A percentile compares a stretch with the other conserved stretches of the same genome.
Evolutionary conservation across 768 basidiomycete species (phyloP).

Genomic region (Amanita thiersii): DNA sequence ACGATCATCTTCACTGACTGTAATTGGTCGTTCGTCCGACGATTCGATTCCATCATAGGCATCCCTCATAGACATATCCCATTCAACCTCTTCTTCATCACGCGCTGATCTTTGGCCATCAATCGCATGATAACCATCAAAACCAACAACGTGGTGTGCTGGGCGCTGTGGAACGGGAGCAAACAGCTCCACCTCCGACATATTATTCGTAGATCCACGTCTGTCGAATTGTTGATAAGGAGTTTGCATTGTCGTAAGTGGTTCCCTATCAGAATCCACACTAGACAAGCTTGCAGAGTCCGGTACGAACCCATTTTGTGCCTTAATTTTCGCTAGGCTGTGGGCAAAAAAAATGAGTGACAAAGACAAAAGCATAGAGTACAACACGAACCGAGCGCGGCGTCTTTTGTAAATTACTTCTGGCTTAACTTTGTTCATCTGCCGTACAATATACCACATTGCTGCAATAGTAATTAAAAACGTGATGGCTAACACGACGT

Average conservation of each 20-base stretch:
- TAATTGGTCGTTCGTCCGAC: no score
- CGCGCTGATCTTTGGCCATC: neutral
- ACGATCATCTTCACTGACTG: no score
- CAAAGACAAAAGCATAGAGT: neutral
- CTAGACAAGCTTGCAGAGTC: constrained; percentile 2
- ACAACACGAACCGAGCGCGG: constrained; percentile 48
- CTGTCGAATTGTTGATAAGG: constrained; percentile 6
- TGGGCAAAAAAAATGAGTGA: neutral
- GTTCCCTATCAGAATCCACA: constrained; percentile 4
- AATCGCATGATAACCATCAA: constrained; percentile 4
- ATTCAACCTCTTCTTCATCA: constrained; percentile 7
- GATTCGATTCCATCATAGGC: constrained; percentile 1
- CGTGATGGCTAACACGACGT: constrained; percentile 60
- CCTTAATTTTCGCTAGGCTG: constrained; percentile 1
- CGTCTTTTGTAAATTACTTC: constrained; percentile 60
- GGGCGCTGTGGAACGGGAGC: constrained; percentile 6
- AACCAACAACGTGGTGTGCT: neutral
- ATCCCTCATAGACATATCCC: constrained; percentile 3
- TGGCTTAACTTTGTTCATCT: constrained; percentile 66
- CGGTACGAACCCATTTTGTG: neutral
- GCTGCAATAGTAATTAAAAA: constrained; percentile 64
- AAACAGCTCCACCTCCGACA: constrained; percentile 3
- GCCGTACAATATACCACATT: constrained; percentile 75
- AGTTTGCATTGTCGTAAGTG: neutral
- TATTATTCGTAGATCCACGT: neutral